Conservation (phyloP, 768 basidiomycete species). For the Boletus vinaceobasis region DNA sequence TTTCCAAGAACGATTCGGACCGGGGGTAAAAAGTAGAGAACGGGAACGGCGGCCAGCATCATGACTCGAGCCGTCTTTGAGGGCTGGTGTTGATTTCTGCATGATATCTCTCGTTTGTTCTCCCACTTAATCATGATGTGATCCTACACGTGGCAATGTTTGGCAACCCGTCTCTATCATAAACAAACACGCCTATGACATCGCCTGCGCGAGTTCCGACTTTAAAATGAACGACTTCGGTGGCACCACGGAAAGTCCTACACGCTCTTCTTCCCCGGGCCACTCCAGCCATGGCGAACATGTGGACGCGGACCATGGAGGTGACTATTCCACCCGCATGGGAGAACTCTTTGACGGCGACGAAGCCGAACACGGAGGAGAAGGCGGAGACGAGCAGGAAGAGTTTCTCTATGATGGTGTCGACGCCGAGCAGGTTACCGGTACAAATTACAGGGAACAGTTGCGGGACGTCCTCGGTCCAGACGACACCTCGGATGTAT, state of each 20-base stretch:
- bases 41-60: slow-evolving; percentile 46
- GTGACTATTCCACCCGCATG: slow-evolving; percentile 26
- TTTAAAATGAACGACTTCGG: slow-evolving; percentile 11
- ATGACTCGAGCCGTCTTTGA: slow-evolving; percentile 14
- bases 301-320: slow-evolving; percentile 18
- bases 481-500: slow-evolving; percentile 52
- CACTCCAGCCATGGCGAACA: slow-evolving; percentile 22
- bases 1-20: slow-evolving; percentile 88
- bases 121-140: neutral
- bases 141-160: slow-evolving; percentile 23
- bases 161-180: slow-evolving; percentile 23
- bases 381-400: slow-evolving; percentile 53
- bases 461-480: slow-evolving; percentile 70
- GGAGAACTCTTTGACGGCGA: slow-evolving; percentile 36
- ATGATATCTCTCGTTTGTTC: slow-evolving; percentile 13
- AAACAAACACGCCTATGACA: slow-evolving; percentile 18
- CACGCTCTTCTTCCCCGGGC: slow-evolving; percentile 8
- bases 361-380: slow-evolving; percentile 39
- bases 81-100: slow-evolving; percentile 10
- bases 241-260: neutral
- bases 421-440: slow-evolving; percentile 47
- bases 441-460: slow-evolving; percentile 60
- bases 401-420: slow-evolving; percentile 72
- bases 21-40: slow-evolving; percentile 48
- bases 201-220: neutral